phyloP scores from a whole-genome alignment of 768 basidiomycete species.

The Daedaleopsis nitida region DNA sequence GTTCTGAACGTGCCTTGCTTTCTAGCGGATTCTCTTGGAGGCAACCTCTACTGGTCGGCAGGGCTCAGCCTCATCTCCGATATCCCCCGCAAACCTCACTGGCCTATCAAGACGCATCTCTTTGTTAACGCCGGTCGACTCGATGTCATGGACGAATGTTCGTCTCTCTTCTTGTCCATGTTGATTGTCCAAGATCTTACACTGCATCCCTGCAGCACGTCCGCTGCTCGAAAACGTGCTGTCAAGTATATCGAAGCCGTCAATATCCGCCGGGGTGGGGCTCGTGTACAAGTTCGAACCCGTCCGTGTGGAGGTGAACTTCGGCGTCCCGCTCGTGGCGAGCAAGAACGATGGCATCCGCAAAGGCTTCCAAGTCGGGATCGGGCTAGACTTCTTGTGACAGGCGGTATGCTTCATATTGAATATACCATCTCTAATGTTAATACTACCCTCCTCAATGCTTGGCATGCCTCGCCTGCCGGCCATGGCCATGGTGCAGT shows the following conservation, averaged over 20 bases:
- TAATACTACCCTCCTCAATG: background rate
- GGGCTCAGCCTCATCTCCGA: constrained; percentile 77
- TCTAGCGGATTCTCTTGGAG: constrained; percentile 82
- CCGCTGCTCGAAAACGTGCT: constrained; percentile 42
- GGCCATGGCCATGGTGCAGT: background rate
- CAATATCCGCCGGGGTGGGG: constrained; percentile 80
- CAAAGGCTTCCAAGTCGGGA: constrained; percentile 78
- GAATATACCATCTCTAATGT: constrained; percentile 11
- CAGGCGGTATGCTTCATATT: constrained; percentile 11
- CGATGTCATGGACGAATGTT: constrained; percentile 60
- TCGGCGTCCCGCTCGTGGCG: constrained; percentile 79
- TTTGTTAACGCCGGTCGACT: constrained; percentile 85
- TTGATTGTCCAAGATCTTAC: background rate
- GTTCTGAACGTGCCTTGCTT: background rate
- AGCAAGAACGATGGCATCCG: constrained; percentile 64
- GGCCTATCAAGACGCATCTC: constrained; percentile 81
- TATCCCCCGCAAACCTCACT: constrained; percentile 70
- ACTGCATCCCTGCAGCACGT: constrained; percentile 31
- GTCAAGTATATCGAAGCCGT: constrained; percentile 52
- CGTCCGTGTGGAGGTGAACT: constrained; percentile 84
- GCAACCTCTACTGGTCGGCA: constrained; percentile 78
- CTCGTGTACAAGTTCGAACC: constrained; percentile 84
- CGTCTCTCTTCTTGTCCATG: constrained; percentile 25
- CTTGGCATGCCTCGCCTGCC: background rate
- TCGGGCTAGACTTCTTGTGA: constrained; percentile 78